Evolutionary conservation across 1,139 yeast genomes (phyloP), one percentile per base, ranked within the genome.

Genomic region (Pichia sp.): DNA sequence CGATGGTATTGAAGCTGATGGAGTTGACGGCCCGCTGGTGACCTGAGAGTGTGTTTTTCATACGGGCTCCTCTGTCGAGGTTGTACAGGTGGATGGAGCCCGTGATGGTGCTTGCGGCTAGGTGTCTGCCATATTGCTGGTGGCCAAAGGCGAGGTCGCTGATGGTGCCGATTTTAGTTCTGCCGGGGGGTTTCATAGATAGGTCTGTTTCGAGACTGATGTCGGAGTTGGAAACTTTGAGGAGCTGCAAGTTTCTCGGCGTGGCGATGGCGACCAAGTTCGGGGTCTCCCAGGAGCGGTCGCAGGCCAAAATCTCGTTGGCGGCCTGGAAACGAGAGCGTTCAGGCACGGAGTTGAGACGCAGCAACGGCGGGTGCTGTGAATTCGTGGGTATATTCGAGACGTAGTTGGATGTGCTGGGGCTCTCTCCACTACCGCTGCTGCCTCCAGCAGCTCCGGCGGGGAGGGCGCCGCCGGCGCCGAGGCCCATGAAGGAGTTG

Each of bases 11-110:
- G 67, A 90, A 90, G 57, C 87, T 90, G 34, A 93, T 73, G 1
- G 96, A 80, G 65, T 90, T 90, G 48, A 93, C 85, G 3, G 95
- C 84, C 54, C 98, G 74, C 52, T 84, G 84, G 63, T 90, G 96
- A 59, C 88, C 96, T n/a, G 78, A 72, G 42, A 85, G 72, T 47
- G 80, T 75, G 52, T 77, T 66, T 34, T 78, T 64, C 15, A 79
- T 59, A 56, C 76, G 73, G 52, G 68, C 76, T 62, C 70, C 73
- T 63, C 67, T 76, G 59, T 69, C 76, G 65, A 75, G 65, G 57
- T 79, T 74, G 67, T 78, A 75, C 58, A 82, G 67, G 61, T 76
- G 70, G 58, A 83, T 72, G 30, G 79, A 70, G 3, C 84, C 81
- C 2, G 78, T 73, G 0, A 81, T 75, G 0, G 82, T 75, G 5